phyloP scores from a whole-genome alignment of 192 early-diverging fungal species.

The Coemansia sp. region DNA sequence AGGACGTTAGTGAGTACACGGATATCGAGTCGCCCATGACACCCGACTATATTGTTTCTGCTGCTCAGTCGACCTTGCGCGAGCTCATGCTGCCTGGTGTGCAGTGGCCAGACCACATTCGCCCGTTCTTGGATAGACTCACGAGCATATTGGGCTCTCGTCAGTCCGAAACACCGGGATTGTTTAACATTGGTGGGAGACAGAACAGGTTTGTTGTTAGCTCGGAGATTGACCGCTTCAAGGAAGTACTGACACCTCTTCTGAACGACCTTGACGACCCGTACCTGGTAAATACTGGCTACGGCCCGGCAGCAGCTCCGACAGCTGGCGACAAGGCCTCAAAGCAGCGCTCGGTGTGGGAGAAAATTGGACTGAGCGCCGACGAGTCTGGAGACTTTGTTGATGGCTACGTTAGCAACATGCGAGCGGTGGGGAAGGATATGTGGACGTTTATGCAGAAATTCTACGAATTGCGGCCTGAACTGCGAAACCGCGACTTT shows the following conservation, averaged over 20 bases:
- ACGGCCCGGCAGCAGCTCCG: background rate
- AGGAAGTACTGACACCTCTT: background rate
- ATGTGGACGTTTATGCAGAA: constrained; percentile 65
- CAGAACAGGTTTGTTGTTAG: background rate
- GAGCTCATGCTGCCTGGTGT: constrained; percentile 17
- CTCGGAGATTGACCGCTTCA: constrained; percentile 6
- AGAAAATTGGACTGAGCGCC: constrained; percentile 30
- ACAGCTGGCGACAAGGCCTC: background rate
- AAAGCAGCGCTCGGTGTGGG: constrained; percentile 33
- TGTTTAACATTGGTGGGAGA: background rate
- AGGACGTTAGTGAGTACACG: constrained; percentile 19
- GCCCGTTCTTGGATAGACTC: constrained; percentile 26
- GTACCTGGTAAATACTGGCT: constrained; percentile 42
- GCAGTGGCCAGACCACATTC: constrained; percentile 20
- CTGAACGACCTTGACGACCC: constrained; percentile 11
- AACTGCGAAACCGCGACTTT: constrained; percentile 57
- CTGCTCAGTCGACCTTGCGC: constrained; percentile 16
- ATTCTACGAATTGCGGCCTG: constrained; percentile 68
- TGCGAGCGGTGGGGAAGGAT: constrained; percentile 66
- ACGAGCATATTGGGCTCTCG: constrained; percentile 12
- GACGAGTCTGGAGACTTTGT: constrained; percentile 47
- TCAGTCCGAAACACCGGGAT: constrained; percentile 1
- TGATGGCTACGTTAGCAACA: constrained; percentile 69
- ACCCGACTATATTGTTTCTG: constrained; percentile 16
- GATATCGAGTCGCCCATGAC: constrained; percentile 35